A percentile compares a stretch with the other conserved stretches of the same genome.
phyloP scores from a whole-genome alignment of 257 asterid species.

The Solanum habrochaites region DNA sequence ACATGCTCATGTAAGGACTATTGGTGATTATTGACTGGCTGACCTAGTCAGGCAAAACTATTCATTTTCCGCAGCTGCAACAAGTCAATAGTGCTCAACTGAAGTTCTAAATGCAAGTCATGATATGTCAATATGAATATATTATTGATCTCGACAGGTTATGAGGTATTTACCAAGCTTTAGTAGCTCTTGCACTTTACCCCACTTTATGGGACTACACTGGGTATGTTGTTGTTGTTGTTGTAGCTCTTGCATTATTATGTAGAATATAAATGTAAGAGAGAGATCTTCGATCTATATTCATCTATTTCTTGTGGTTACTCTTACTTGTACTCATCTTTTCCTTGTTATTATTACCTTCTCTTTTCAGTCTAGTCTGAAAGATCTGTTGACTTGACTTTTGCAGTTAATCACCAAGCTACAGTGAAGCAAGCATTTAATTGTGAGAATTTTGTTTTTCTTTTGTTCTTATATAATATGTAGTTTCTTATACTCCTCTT shows the following conservation, averaged over 20 bases:
- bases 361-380: not conserved
- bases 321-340: not conserved
- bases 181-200: not conserved
- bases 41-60: not conserved
- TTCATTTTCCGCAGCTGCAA: not conserved
- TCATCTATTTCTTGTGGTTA: not conserved
- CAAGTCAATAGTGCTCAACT: not conserved
- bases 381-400: not conserved
- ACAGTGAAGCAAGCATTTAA: not conserved
- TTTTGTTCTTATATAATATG: not conserved
- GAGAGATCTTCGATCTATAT: not conserved
- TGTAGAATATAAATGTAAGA: not conserved
- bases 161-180: not conserved
- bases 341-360: not conserved
- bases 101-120: not conserved
- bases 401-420: not conserved
- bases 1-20: slow-evolving; percentile 66
- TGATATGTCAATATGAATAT: not conserved
- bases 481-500: not conserved
- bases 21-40: slow-evolving; percentile 37
- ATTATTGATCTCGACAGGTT: not conserved
- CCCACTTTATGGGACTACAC: not conserved
- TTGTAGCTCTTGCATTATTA: not conserved
- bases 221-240: not conserved
- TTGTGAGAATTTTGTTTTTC: not conserved